Conservation (phyloP, 2,329 filamentous ascomycete species). For the Colletotrichum theobromicola region DNA sequence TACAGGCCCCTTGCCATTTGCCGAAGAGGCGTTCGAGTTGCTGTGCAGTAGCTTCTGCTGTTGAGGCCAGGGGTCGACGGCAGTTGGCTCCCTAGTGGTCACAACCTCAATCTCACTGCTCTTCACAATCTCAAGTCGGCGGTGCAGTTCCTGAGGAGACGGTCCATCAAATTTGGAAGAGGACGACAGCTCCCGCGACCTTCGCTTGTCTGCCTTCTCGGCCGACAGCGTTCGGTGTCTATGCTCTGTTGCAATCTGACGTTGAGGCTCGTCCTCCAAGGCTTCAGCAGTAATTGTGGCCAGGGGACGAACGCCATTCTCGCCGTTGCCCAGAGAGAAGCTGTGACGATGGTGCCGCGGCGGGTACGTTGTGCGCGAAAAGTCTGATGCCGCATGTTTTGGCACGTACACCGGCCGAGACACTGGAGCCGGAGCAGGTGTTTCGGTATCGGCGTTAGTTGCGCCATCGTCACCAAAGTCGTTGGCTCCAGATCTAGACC, state of each 20-base stretch:
- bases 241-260: background rate
- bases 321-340: background rate
- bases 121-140: conserved; percentile 17
- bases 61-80: background rate
- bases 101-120: conserved; percentile 16
- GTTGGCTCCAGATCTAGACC: conserved; percentile 16
- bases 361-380: conserved; percentile 27
- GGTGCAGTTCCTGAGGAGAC: conserved; percentile 10
- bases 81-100: background rate
- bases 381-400: conserved; percentile 34
- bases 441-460: background rate
- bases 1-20: background rate
- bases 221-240: background rate
- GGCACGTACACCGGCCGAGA: conserved; percentile 26
- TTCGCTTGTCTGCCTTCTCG: background rate
- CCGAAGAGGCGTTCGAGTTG: background rate
- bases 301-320: background rate
- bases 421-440: background rate
- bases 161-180: conserved; percentile 6
- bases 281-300: background rate
- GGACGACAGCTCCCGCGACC: background rate
- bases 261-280: background rate
- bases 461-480: conserved; percentile 10
- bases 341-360: conserved; percentile 18
- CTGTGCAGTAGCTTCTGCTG: background rate